Evolutionary conservation across 2,329 filamentous ascomycete species (phyloP).

Genomic region (Talaromyces sp.): DNA sequence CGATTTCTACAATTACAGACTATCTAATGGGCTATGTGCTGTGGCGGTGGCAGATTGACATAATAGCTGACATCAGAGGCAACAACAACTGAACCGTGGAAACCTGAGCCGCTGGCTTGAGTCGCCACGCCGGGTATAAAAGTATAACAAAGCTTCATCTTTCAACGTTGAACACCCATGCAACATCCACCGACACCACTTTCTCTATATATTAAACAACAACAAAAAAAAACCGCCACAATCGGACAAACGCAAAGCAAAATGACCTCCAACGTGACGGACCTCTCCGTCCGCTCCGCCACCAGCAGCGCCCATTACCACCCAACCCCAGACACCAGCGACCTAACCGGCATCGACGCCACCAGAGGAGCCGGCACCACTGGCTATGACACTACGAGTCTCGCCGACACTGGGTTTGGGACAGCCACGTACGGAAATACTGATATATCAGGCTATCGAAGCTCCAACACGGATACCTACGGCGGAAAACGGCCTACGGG

Average conservation of each 20-base stretch:
- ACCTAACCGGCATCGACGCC: background rate
- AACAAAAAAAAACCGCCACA: background rate
- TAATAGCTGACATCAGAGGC: background rate
- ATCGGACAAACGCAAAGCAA: background rate
- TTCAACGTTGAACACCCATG: no score
- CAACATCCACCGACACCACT: background rate
- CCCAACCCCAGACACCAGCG: background rate
- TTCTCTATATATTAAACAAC: background rate
- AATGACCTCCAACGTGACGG: background rate
- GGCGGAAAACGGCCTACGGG: background rate
- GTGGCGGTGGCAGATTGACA: background rate
- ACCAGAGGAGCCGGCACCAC: background rate
- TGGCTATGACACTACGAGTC: background rate
- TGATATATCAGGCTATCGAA: conserved; percentile 1
- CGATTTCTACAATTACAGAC: background rate
- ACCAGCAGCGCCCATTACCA: background rate
- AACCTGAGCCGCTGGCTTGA: background rate
- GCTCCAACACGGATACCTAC: conserved; percentile 2
- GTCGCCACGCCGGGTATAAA: background rate
- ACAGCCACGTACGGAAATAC: conserved; percentile 3
- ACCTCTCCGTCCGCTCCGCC: background rate
- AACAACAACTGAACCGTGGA: background rate
- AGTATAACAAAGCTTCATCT: background rate
- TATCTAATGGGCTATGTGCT: background rate
- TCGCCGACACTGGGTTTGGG: background rate